phyloP scores from a whole-genome alignment of 495 filamentous ascomycete genomes.

The Penicillium dipodomyicola region DNA sequence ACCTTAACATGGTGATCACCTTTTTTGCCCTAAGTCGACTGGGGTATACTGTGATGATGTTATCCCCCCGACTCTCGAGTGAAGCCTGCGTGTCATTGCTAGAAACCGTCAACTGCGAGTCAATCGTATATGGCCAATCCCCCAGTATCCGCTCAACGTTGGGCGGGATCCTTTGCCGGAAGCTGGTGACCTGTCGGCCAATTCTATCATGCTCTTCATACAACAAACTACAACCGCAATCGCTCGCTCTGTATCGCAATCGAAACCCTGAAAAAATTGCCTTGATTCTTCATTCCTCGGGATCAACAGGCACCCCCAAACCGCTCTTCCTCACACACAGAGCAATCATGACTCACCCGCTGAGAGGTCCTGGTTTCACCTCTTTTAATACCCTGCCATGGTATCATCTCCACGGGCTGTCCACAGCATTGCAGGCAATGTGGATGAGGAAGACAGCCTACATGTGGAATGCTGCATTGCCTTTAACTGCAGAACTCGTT shows the following conservation, averaged over 20 bases:
- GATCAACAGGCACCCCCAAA: slow-evolving; percentile 59
- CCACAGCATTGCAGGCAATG: slow-evolving; percentile 50
- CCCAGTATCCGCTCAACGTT: slow-evolving; percentile 40
- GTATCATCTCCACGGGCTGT: slow-evolving; percentile 53
- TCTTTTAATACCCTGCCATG: slow-evolving; percentile 56
- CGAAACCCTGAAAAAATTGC: slow-evolving; percentile 31
- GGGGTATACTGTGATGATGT: slow-evolving; percentile 56
- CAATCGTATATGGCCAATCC: slow-evolving; percentile 43
- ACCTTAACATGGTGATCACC: slow-evolving; percentile 54
- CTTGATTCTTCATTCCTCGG: slow-evolving; percentile 57
- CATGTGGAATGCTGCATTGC: slow-evolving; percentile 52
- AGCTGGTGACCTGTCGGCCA: slow-evolving; percentile 35
- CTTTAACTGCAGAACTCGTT: slow-evolving; percentile 51
- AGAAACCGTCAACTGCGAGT: slow-evolving; percentile 43
- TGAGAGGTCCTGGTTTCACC: slow-evolving; percentile 36
- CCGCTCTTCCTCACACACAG: slow-evolving; percentile 44
- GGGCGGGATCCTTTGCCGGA: slow-evolving; percentile 39
- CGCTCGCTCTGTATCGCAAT: slow-evolving; percentile 35
- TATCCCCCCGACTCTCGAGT: slow-evolving; percentile 56
- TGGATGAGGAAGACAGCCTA: slow-evolving; percentile 49
- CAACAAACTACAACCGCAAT: slow-evolving; percentile 22
- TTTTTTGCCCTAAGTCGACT: slow-evolving; percentile 58
- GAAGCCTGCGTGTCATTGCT: slow-evolving; percentile 54
- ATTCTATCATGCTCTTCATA: slow-evolving; percentile 21
- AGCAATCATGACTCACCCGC: slow-evolving; percentile 40